Evolutionary conservation across 768 basidiomycete species (phyloP), one percentile per base, ranked within the genome.

Genomic region (Mycena albidolilacea): DNA sequence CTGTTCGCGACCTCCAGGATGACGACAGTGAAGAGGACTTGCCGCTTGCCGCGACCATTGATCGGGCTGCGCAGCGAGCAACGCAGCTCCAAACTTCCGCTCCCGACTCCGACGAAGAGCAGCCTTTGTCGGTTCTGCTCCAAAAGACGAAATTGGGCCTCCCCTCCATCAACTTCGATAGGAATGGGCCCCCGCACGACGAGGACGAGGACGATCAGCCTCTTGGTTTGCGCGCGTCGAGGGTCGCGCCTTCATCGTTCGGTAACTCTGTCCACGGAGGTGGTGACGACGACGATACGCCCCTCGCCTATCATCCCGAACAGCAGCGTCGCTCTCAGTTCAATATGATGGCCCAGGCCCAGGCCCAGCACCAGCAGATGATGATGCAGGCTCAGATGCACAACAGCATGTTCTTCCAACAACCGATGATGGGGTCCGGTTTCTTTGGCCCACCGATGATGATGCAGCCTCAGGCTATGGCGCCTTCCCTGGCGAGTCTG

Each of bases 351-450:
- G 84, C 67, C 7, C 74, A 75, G 78, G 84, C 64, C 58, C 87
- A 87, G 60, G 86, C 86, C 67, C 88, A 88, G 75, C 88, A 90
- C 75, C 88, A 90, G 77, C 89, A 90, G 78, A 86, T 93, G 83
- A 88, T 93, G 88, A 88, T 93, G 87, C 92, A 92, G 74, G 89
- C 92, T 46, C 95, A 95, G 77, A 85, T 94, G 84, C 90, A 92
- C 48, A 91, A 88, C 72, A 91, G 84, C 78, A 91, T 95, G 87
- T 91, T 93, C 79, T 94, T 95, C 83, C 87, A 88, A 64, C 87
- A 90, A 59, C 85, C 90, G 7, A 88, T 95, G 88, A 90, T 94
- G 87, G 86, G 87, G 46, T 86, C 91, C n/a, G 89, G 88, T 15
- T 93, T 91, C 82, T 93, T 92, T 74, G 86, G 82, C 8, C 86